phyloP scores from a whole-genome alignment of 1,284 basidiomycete species.

The Pseudozyma pruni region DNA sequence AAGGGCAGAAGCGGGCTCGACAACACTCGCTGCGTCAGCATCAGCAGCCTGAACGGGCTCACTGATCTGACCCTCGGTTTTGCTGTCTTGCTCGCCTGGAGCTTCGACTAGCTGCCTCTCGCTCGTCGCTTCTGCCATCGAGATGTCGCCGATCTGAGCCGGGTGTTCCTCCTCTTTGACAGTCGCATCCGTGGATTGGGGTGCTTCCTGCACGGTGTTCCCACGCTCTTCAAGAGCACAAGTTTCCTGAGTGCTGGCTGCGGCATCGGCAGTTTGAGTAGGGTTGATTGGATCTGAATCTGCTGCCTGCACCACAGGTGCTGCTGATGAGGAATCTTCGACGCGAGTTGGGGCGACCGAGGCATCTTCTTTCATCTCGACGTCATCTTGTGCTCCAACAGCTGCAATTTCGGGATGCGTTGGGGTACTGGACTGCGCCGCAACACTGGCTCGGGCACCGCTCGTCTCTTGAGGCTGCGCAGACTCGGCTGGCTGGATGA shows the following conservation, averaged over 20 bases:
- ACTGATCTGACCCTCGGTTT: not conserved
- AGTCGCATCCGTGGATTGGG: not conserved
- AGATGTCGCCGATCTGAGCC: constrained; percentile 9
- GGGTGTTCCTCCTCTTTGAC: constrained; percentile 23
- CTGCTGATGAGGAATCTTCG: not conserved
- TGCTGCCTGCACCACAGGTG: not conserved
- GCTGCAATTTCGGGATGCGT: not conserved
- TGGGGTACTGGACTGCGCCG: no score
- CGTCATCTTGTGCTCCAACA: not conserved
- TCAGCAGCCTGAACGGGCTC: not conserved
- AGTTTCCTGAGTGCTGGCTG: no score
- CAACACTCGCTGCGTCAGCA: not conserved
- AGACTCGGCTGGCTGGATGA: no score
- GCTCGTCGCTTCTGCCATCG: constrained; percentile 1
- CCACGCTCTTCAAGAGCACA: no score
- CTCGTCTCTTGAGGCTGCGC: no score
- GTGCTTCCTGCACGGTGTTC: no score
- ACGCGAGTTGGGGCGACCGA: not conserved
- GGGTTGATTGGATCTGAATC: no score
- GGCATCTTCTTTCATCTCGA: constrained; percentile 1
- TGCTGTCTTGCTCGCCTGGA: not conserved
- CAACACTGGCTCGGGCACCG: not conserved
- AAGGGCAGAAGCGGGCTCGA: not conserved
- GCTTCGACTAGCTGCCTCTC: constrained; percentile 1
- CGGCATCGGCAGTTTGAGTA: no score